Conservation (phyloP, 371 early-diverging fungal genomes). For the Umbelopsis sp. region DNA sequence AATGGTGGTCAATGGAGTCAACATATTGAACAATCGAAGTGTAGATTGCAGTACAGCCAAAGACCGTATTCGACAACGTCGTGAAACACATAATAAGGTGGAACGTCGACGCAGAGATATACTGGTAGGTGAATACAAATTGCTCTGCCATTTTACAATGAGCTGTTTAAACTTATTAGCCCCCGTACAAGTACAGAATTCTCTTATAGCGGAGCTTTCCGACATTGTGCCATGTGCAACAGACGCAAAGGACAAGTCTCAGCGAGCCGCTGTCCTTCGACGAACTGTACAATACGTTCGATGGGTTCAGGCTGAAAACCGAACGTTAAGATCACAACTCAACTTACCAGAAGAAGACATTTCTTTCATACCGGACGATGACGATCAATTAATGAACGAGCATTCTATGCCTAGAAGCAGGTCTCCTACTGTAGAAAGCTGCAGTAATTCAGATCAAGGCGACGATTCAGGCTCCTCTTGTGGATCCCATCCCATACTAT, state of each 20-base stretch:
- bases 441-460: background rate
- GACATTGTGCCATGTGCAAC: background rate
- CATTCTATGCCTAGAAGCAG: background rate
- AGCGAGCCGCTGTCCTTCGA: slow-evolving; percentile 34
- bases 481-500: background rate
- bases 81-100: slow-evolving; percentile 61
- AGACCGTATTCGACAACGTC: slow-evolving; percentile 55
- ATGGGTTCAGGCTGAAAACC: slow-evolving; percentile 30
- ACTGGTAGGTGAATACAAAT: slow-evolving; percentile 26
- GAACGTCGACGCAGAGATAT: slow-evolving; percentile 59
- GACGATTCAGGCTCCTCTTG: background rate
- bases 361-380: background rate
- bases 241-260: slow-evolving; percentile 18
- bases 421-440: slow-evolving; percentile 1
- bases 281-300: slow-evolving; percentile 35
- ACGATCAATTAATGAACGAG: background rate
- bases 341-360: background rate
- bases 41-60: slow-evolving; percentile 59
- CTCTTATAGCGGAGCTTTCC: background rate
- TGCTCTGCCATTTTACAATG: background rate
- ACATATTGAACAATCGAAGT: slow-evolving; percentile 57
- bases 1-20: slow-evolving; percentile 53
- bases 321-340: background rate
- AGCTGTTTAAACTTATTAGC: background rate
- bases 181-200: background rate